Evolutionary conservation across 2,329 filamentous ascomycete genomes (phyloP).

Genomic region (Penicillium sp.): DNA sequence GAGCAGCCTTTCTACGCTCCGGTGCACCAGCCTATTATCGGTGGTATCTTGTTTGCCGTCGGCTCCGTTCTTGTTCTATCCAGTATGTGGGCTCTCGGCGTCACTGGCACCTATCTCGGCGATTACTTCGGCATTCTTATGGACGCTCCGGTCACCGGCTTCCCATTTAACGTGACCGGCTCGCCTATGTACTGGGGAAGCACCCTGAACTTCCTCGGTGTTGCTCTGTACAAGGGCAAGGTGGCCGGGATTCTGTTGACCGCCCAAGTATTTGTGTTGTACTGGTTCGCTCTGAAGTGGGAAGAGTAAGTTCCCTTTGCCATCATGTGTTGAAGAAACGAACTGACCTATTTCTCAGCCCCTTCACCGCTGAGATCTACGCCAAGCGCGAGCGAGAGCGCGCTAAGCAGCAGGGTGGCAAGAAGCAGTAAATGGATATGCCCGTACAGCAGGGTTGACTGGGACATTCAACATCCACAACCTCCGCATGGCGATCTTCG

Average conservation of each 20-base stretch:
- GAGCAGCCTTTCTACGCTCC: constrained; percentile 69
- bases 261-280: constrained; percentile 67
- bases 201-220: constrained; percentile 85
- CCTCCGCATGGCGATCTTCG: constrained; percentile 13
- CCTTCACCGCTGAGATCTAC: constrained; percentile 90
- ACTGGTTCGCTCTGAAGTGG: constrained; percentile 72
- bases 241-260: constrained; percentile 79
- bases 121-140: constrained; percentile 99
- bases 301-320: constrained; percentile 59
- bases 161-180: constrained; percentile 87
- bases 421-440: constrained; percentile 31
- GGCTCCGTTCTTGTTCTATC: constrained; percentile 83
- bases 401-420: constrained; percentile 37
- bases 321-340: not conserved
- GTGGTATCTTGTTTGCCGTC: constrained; percentile 63
- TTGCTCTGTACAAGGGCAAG: constrained; percentile 77
- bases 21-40: constrained; percentile 61
- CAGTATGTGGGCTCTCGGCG: constrained; percentile 84
- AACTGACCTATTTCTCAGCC: constrained; percentile 41
- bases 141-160: constrained; percentile 88
- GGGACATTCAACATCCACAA: constrained; percentile 32
- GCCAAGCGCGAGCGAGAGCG: constrained; percentile 57
- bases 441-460: constrained; percentile 15
- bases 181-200: constrained; percentile 97
- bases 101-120: constrained; percentile 93